Evolutionary conservation across 805 yeast genomes (phyloP).

Genomic region (Brettanomyces bruxellensis): DNA sequence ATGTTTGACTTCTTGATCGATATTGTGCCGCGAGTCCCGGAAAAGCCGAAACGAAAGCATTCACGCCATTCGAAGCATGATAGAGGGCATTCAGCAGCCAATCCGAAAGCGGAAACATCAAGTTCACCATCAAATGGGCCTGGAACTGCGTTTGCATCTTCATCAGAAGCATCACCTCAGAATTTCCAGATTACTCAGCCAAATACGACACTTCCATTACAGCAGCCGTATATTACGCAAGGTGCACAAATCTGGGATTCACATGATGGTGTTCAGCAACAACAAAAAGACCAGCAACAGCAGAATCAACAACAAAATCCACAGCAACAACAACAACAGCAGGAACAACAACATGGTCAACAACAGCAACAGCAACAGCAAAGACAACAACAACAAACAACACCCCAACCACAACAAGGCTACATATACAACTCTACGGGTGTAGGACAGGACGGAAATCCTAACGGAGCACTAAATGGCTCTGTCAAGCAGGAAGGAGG

Average conservation of each 20-base stretch:
- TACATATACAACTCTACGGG: too few relatives aligned
- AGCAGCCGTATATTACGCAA: too few relatives aligned
- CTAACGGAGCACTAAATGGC: too few relatives aligned
- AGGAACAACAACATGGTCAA: not conserved
- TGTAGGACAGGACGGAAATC: too few relatives aligned
- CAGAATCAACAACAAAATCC: slow-evolving; percentile 5
- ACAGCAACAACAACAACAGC: not conserved
- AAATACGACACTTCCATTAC: too few relatives aligned
- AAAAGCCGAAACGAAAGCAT: slow-evolving; percentile 36
- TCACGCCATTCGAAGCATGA: slow-evolving; percentile 5
- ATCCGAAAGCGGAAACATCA: too few relatives aligned
- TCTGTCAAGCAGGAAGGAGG: too few relatives aligned
- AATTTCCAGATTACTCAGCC: too few relatives aligned
- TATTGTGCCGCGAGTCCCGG: slow-evolving; percentile 88
- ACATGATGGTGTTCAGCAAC: not conserved
- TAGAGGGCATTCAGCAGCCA: not conserved
- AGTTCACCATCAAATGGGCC: too few relatives aligned
- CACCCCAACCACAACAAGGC: too few relatives aligned
- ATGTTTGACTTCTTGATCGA: slow-evolving; percentile 97
- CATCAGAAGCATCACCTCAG: too few relatives aligned
- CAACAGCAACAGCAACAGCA: not conserved
- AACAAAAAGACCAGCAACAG: not conserved
- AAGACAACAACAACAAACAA: not conserved
- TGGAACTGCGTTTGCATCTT: too few relatives aligned
- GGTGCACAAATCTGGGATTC: not conserved